These are phyloP conservation scores for Eucalyptus regnans DNA, from an alignment of 345 rosid genomes.

Conservation along the genomic window DNA sequence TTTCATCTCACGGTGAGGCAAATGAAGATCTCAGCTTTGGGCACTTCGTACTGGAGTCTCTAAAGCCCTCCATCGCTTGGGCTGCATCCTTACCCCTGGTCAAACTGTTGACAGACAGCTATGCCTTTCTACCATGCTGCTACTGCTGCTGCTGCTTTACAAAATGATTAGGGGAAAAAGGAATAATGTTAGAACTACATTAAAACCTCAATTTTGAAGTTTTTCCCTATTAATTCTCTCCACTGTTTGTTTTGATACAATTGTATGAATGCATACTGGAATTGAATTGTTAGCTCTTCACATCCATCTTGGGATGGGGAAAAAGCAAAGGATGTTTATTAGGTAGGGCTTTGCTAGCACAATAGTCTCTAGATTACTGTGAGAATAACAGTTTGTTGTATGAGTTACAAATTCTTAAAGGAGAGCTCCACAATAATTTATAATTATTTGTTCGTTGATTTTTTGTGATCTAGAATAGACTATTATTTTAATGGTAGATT, in stretches of 20 bases:
- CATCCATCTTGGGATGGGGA: not conserved
- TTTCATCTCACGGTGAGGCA: not conserved
- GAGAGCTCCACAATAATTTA: too few species aligned
- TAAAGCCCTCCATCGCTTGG: not conserved
- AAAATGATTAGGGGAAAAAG: not conserved
- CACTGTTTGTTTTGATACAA: not conserved
- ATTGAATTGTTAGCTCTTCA: not conserved
- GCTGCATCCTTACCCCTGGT: not conserved
- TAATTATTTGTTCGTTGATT: too few species aligned
- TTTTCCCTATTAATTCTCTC: not conserved
- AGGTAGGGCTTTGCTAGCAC: too few species aligned
- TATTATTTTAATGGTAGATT: too few species aligned
- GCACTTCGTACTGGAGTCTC: not conserved
- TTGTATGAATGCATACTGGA: not conserved
- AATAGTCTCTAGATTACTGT: too few species aligned
- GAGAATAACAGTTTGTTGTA: too few species aligned
- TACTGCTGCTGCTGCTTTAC: not conserved
- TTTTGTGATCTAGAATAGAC: too few species aligned
- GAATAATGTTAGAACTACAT: not conserved
- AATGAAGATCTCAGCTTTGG: not conserved
- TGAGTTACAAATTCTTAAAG: too few species aligned
- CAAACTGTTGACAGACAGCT: not conserved
- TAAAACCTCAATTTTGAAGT: not conserved
- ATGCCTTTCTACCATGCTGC: not conserved
- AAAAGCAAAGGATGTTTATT: too few species aligned